Evolutionary conservation across 1,139 yeast genomes (phyloP), one percentile per base, ranked within the genome.

Genomic region (Pichia sp.): DNA sequence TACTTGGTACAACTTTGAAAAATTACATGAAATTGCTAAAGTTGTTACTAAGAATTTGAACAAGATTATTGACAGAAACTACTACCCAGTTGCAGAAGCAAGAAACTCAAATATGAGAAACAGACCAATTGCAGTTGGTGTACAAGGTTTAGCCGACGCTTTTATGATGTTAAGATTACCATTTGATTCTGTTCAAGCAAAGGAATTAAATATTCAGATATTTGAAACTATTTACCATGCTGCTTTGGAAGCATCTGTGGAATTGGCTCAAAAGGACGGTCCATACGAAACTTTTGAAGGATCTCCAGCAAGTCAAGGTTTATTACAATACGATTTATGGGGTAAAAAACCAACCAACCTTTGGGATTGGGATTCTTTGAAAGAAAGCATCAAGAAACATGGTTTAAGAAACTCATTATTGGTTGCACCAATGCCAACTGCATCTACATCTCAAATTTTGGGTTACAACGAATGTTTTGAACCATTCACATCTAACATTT

Each of bases 361-460:
- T 54, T 76, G 63, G 64, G 79, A 77, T 54, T 77, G 82, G 81
- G 75, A 70, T 47, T 44, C 55, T 2, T 62, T 76, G 49, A 74
- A 71, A 55, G 59, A 58, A 39, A 60, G 67, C 36, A 60, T 76
- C 43, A 64, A 64, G 34, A 55, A 61, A 47, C 64, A 67, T 52
- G 81, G 81, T 38, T 56, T 75, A 34, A 64, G 81, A 54, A 76
- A 76, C 59, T 76, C 81, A 9, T 64, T 76, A 38, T 62, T 76
- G 43, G 79, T 76, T 46, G 81, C 81, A 1, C 75, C 80, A 50
- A 76, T 76, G 81, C 81, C 81, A 37, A 76, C 81, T 42, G 81
- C 81, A 16, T 75, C 81, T n/a, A 76, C 81, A 5, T 76, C 81
- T 2, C 81, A 75, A 60, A 75, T 76, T 40, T 67, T 76, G 50